These are phyloP conservation scores for Fimicolochytrium jonesii DNA, from an alignment of 192 early-diverging fungal genomes.

Conservation along the genomic window DNA sequence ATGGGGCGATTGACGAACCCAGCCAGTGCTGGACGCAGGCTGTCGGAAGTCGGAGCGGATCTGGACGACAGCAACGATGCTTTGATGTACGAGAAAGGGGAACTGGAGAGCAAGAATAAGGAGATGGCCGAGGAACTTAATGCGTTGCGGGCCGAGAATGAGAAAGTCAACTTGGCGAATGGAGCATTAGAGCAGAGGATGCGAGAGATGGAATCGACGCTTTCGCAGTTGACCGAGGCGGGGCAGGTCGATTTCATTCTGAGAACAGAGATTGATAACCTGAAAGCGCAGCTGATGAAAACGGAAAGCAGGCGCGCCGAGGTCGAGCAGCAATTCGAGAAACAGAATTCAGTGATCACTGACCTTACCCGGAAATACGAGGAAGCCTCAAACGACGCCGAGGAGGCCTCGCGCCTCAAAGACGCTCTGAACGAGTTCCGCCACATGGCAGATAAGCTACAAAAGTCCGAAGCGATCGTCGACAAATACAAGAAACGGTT, in stretches of 20 bases:
- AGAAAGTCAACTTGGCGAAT: constrained; percentile 1
- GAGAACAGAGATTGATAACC: constrained; percentile 78
- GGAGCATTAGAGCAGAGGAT: constrained; percentile 60
- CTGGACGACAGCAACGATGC: constrained; percentile 26
- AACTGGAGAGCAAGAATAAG: constrained; percentile 50
- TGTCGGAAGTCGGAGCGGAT: constrained; percentile 4
- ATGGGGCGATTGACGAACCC: constrained; percentile 12
- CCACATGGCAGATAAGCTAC: constrained; percentile 84
- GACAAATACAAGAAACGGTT: constrained; percentile 96
- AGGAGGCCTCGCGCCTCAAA: constrained; percentile 67
- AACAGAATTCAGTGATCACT: constrained; percentile 56
- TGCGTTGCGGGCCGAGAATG: constrained; percentile 35
- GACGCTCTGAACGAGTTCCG: constrained; percentile 91
- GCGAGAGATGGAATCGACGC: constrained; percentile 71
- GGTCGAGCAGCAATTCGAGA: constrained; percentile 55
- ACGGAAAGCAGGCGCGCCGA: constrained; percentile 74
- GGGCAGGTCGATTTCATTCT: constrained; percentile 82
- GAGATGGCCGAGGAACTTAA: constrained; percentile 50
- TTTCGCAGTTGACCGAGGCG: constrained; percentile 65
- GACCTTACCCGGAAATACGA: constrained; percentile 59
- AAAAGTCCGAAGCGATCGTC: constrained; percentile 89
- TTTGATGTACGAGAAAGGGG: constrained; percentile 55
- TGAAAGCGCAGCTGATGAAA: constrained; percentile 79
- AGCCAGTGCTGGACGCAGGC: too few relatives aligned
- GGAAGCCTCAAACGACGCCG: constrained; percentile 45